Conservation (phyloP, 306 rosid species). For the Casuarina cunninghamiana region DNA sequence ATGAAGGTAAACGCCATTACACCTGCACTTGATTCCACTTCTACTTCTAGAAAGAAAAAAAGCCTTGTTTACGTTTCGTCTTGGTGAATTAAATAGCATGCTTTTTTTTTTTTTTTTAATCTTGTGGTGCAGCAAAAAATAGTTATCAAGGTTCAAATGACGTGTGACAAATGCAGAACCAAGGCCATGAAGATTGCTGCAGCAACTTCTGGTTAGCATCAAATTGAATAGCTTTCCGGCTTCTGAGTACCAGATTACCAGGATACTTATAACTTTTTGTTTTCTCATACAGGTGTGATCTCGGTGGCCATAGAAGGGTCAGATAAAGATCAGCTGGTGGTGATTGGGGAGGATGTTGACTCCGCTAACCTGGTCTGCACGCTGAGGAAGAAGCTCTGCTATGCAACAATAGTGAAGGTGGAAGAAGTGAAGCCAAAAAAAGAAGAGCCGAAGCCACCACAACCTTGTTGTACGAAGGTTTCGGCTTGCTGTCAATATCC, state of each 20-base stretch:
- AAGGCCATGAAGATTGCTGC: constrained; percentile 44
- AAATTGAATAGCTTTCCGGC: no score
- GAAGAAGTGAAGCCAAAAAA: neutral
- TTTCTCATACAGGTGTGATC: constrained; percentile 28
- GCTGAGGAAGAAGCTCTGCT: constrained; percentile 18
- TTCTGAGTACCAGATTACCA: neutral
- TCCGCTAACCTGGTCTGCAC: constrained; percentile 17
- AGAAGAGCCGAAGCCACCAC: neutral
- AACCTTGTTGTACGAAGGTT: neutral
- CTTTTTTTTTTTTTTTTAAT: neutral
- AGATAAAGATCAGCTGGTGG: constrained; percentile 31
- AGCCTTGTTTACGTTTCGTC: neutral
- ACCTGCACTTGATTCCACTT: neutral
- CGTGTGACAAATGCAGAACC: constrained; percentile 32
- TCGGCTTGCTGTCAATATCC: neutral
- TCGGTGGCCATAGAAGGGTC: constrained; percentile 36
- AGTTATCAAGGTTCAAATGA: constrained; percentile 24
- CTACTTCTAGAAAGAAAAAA: neutral
- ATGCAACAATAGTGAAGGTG: constrained; percentile 4
- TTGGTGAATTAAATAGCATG: neutral
- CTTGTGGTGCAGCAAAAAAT: constrained; percentile 38
- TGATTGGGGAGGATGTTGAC: constrained; percentile 23
- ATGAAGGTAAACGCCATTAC: neutral
- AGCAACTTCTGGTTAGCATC: constrained; percentile 9
- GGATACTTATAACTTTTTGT: neutral